Conservation (phyloP, 768 basidiomycete genomes). For the Naganishia vaughanmartiniae region DNA sequence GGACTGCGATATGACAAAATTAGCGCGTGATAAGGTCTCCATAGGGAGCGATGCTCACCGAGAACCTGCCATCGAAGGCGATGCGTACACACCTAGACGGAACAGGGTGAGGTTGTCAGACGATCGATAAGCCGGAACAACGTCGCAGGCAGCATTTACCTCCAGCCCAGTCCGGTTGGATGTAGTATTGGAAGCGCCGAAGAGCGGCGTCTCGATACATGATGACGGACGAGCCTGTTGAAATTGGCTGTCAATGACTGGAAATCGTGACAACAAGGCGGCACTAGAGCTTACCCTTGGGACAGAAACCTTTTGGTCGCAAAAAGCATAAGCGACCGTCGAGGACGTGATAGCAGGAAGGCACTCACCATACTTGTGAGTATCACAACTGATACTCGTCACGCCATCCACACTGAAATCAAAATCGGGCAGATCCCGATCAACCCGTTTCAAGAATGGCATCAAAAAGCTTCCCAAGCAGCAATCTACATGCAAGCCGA, state of each 20-base stretch:
- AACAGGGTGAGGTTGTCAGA: conserved; percentile 3
- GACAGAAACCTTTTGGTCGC: conserved; percentile 66
- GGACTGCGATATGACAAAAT: conserved; percentile 58
- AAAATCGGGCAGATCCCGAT: conserved; percentile 61
- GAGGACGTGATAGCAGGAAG: not conserved
- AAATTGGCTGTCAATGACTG: not conserved
- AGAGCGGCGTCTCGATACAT: conserved; percentile 84
- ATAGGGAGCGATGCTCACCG: conserved; percentile 58
- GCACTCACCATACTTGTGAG: conserved; percentile 63
- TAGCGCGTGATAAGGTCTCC: not conserved
- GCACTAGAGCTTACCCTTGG: conserved; percentile 62
- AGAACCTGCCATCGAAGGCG: conserved; percentile 73
- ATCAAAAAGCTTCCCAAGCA: conserved; percentile 92
- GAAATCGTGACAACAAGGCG: conserved; percentile 7
- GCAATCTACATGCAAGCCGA: conserved; percentile 91
- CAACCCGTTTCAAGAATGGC: conserved; percentile 73
- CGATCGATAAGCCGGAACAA: conserved; percentile 12
- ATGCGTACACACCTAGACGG: conserved; percentile 71
- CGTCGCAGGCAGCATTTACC: conserved; percentile 34
- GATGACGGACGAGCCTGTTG: conserved; percentile 79
- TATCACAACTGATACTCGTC: conserved; percentile 92
- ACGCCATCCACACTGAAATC: conserved; percentile 90
- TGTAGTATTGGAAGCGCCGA: conserved; percentile 79
- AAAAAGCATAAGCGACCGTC: not conserved
- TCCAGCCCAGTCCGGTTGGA: conserved; percentile 77